These are phyloP conservation scores for Arthroderma sp. DNA, from an alignment of 2,329 filamentous ascomycete genomes.

Conservation along the genomic window DNA sequence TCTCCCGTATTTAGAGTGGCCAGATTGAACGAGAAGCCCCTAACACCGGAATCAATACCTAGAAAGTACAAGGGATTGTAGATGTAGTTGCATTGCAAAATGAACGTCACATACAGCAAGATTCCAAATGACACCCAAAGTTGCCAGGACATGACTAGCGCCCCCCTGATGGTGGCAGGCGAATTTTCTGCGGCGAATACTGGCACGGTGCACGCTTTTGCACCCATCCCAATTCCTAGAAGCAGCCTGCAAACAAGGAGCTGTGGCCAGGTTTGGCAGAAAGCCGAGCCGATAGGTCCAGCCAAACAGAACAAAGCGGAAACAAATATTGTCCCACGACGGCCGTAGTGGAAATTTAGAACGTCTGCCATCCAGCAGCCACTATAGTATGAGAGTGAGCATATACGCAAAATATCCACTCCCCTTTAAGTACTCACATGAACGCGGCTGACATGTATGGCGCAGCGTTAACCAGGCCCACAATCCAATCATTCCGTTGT, in stretches of 20 bases:
- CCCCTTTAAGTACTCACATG: constrained; percentile 24
- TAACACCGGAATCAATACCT: no score
- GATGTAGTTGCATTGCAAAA: no score
- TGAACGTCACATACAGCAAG: background rate
- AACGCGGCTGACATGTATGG: constrained; percentile 41
- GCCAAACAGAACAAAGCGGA: constrained; percentile 52
- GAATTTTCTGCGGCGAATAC: constrained; percentile 45
- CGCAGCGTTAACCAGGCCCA: constrained; percentile 53
- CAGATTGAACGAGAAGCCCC: constrained; percentile 48
- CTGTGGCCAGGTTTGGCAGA: constrained; percentile 47
- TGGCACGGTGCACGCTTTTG: constrained; percentile 45
- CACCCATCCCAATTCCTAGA: constrained; percentile 49
- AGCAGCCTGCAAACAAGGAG: constrained; percentile 45
- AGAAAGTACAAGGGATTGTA: no score
- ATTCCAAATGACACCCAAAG: constrained; percentile 19
- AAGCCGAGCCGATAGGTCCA: constrained; percentile 53
- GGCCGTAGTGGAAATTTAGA: constrained; percentile 44
- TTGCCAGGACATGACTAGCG: constrained; percentile 44
- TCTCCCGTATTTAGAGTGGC: constrained; percentile 46
- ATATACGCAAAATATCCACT: constrained; percentile 3
- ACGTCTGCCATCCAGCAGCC: constrained; percentile 58
- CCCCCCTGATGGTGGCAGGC: constrained; percentile 42
- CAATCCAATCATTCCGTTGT: constrained; percentile 41
- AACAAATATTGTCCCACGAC: constrained; percentile 52
- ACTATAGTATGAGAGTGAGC: constrained; percentile 16